A percentile compares a stretch with the other conserved stretches of the same genome.
Evolutionary conservation across 2,329 filamentous ascomycete species (phyloP).

Genomic region (Alternaria gansuensis): DNA sequence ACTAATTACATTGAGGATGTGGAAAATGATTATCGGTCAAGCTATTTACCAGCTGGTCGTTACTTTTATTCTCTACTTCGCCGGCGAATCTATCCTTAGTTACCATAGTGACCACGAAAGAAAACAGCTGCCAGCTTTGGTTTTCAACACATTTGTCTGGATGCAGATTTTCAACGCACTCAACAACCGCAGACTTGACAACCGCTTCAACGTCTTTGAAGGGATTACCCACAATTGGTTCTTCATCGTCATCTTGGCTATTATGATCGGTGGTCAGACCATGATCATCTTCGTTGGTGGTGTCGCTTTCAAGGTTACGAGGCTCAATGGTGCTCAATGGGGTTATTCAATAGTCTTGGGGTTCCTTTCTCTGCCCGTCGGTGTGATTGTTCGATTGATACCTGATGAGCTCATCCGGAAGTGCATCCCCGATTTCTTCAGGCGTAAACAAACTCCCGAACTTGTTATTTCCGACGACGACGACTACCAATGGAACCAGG

Average conservation of each 20-base stretch:
- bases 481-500: conserved; percentile 70
- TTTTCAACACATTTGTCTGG: conserved; percentile 99
- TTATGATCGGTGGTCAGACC: conserved; percentile 90
- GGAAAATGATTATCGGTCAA: conserved; percentile 99
- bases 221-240: conserved; percentile 85
- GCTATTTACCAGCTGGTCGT: conserved; percentile 84
- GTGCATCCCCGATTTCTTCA: conserved; percentile 55
- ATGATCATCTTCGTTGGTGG: conserved; percentile 91
- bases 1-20: conserved; percentile 86
- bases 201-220: conserved; percentile 95
- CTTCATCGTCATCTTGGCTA: conserved; percentile 82
- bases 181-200: conserved; percentile 95
- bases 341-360: conserved; percentile 85
- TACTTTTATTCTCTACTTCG: conserved; percentile 86
- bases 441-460: conserved; percentile 54
- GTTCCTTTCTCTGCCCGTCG: conserved; percentile 83
- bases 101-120: conserved; percentile 60
- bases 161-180: conserved; percentile 99
- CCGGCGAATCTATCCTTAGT: conserved; percentile 67
- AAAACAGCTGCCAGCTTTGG: conserved; percentile 73
- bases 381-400: conserved; percentile 79
- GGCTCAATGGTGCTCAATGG: conserved; percentile 81
- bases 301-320: conserved; percentile 76
- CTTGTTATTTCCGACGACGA: conserved; percentile 56
- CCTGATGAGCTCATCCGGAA: conserved; percentile 72